Evolutionary conservation across 352 stramenopile species (phyloP).

Genomic region (Phytophthora chlamydospora): DNA sequence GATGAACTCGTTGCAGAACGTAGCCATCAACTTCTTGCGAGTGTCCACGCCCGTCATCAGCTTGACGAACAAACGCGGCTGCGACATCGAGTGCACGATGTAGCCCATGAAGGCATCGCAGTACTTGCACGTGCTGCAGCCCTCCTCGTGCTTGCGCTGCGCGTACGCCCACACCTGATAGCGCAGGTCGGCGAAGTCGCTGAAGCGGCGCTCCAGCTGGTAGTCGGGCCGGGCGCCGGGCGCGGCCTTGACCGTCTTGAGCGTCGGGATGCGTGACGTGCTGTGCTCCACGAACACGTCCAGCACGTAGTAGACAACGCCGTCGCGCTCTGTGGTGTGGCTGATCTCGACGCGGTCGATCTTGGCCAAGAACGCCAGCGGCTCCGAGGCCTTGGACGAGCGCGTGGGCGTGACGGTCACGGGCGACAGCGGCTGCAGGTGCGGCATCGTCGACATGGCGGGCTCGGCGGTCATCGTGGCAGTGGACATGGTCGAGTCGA

Average conservation of each 20-base stretch:
- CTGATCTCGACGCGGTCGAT: conserved; percentile 61
- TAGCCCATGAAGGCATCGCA: conserved; percentile 59
- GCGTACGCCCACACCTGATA: conserved; percentile 57
- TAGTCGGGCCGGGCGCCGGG: conserved; percentile 44
- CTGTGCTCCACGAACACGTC: conserved; percentile 65
- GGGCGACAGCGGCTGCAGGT: conserved; percentile 28
- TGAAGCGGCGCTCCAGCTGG: conserved; percentile 56
- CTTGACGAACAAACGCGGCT: conserved; percentile 57
- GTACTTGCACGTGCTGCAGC: conserved; percentile 41
- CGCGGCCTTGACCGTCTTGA: conserved; percentile 39
- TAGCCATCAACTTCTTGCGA: conserved; percentile 51
- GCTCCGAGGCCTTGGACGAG: conserved; percentile 31
- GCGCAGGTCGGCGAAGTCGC: conserved; percentile 57
- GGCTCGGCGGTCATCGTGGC: conserved; percentile 27
- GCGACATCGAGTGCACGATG: conserved; percentile 56
- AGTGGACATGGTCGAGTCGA: neutral
- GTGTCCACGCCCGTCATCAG: conserved; percentile 41
- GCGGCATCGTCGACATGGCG: conserved; percentile 27
- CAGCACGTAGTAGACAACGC: conserved; percentile 56
- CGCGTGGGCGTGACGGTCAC: conserved; percentile 32
- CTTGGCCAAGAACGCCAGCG: conserved; percentile 39
- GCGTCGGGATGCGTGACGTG: conserved; percentile 63
- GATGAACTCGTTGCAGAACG: conserved; percentile 60
- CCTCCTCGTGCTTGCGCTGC: conserved; percentile 42
- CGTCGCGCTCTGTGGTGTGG: conserved; percentile 34